Conservation (phyloP, 306 rosid species). For the Rosa lucieae region DNA sequence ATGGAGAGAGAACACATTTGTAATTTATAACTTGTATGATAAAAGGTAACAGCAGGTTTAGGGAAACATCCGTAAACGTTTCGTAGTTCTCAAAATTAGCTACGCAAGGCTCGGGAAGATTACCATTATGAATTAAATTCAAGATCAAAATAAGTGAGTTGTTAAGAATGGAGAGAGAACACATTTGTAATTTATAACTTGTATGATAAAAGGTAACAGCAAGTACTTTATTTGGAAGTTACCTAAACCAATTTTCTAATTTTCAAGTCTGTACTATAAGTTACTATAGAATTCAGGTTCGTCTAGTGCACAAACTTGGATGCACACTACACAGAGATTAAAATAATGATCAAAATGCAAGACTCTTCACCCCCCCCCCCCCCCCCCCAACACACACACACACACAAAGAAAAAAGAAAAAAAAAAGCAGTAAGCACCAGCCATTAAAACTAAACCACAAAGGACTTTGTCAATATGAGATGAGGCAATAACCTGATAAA, state of each 20-base stretch:
- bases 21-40: not conserved
- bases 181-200: not conserved
- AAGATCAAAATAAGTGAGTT: not conserved
- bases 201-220: not conserved
- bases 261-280: not conserved
- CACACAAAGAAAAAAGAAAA: not conserved
- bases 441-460: not conserved
- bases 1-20: not conserved
- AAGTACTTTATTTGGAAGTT: not conserved
- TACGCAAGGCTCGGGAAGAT: not conserved
- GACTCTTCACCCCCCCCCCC: not conserved
- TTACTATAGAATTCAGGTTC: not conserved
- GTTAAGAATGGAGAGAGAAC: not conserved
- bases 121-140: not conserved
- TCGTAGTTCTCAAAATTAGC: not conserved
- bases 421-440: constrained; percentile 9
- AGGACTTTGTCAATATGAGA: constrained; percentile 11
- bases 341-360: not conserved
- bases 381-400: no score
- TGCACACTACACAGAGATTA: not conserved
- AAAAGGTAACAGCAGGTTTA: not conserved
- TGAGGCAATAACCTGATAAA: constrained; percentile 76
- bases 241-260: not conserved
- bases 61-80: not conserved
- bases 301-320: constrained; percentile 8